Conservation (phyloP, 306 rosid genomes). For the Argentina anserina region DNA sequence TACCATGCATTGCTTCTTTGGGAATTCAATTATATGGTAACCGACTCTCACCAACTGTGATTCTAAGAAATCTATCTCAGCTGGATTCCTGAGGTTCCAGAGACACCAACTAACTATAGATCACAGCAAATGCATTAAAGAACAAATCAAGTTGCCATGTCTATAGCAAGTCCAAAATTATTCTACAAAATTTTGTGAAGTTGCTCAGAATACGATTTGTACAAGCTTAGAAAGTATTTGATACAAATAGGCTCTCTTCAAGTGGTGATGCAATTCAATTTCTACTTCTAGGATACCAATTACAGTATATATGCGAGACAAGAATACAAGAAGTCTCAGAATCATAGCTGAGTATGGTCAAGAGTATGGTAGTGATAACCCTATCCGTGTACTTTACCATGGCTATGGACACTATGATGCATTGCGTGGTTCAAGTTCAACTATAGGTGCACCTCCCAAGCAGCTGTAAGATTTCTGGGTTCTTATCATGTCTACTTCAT, state of each 20-base stretch:
- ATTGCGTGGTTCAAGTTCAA: slow-evolving; percentile 24
- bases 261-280: not conserved
- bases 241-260: not conserved
- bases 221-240: not conserved
- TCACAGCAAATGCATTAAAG: no score
- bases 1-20: not conserved
- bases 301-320: slow-evolving; percentile 61
- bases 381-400: slow-evolving; percentile 62
- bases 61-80: not conserved
- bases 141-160: no score
- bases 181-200: no score
- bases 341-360: slow-evolving; percentile 78
- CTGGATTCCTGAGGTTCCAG: not conserved
- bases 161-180: no score
- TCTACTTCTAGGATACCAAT: slow-evolving; percentile 75
- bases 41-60: no score
- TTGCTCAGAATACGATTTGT: no score
- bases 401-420: slow-evolving; percentile 83
- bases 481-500: not conserved
- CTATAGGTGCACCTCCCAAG: slow-evolving; percentile 4
- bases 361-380: slow-evolving; percentile 66
- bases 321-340: slow-evolving; percentile 36
- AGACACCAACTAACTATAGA: not conserved
- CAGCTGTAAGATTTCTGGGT: slow-evolving; percentile 22
- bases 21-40: no score